A percentile compares a stretch with the other conserved stretches of the same genome.
Conservation (phyloP, 2,329 filamentous ascomycete genomes). For the Colletotrichum sansevieriae region DNA sequence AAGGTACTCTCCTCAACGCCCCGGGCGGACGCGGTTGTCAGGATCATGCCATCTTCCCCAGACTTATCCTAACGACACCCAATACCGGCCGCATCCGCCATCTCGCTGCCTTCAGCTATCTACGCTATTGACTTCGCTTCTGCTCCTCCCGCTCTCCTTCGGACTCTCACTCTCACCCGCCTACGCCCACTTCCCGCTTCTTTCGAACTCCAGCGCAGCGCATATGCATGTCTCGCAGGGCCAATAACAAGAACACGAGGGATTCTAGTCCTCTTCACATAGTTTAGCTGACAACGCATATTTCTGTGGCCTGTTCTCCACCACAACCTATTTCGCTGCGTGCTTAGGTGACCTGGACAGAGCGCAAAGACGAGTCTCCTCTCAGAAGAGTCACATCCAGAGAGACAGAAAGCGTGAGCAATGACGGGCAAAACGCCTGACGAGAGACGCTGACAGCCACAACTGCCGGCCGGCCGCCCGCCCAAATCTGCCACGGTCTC, state of each 20-base stretch:
- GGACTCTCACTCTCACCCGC: no score
- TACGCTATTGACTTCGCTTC: conserved; percentile 9
- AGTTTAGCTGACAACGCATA: conserved; percentile 26
- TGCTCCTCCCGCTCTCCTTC: neutral
- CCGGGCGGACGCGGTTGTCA: conserved; percentile 1
- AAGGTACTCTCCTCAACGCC: neutral
- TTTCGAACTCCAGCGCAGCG: conserved; percentile 4
- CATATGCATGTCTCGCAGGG: conserved; percentile 31
- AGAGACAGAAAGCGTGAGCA: neutral
- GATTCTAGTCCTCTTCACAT: conserved; percentile 2
- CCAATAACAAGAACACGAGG: conserved; percentile 19
- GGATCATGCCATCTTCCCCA: neutral
- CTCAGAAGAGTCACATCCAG: neutral
- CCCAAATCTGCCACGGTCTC: conserved; percentile 11
- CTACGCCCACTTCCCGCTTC: conserved; percentile 10
- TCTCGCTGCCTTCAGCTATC: conserved; percentile 8
- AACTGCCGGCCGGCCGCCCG: neutral
- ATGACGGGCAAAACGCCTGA: conserved; percentile 12
- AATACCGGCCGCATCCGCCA: conserved; percentile 3
- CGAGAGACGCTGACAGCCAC: conserved; percentile 8
- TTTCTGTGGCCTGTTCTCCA: neutral
- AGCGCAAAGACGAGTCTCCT: neutral
- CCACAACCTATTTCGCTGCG: conserved; percentile 7
- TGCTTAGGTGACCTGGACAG: conserved; percentile 17
- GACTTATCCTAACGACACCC: neutral